Evolutionary conservation across 345 rosid genomes (phyloP), one percentile per base, ranked within the genome.

Genomic region (Nephelium lappaceum): DNA sequence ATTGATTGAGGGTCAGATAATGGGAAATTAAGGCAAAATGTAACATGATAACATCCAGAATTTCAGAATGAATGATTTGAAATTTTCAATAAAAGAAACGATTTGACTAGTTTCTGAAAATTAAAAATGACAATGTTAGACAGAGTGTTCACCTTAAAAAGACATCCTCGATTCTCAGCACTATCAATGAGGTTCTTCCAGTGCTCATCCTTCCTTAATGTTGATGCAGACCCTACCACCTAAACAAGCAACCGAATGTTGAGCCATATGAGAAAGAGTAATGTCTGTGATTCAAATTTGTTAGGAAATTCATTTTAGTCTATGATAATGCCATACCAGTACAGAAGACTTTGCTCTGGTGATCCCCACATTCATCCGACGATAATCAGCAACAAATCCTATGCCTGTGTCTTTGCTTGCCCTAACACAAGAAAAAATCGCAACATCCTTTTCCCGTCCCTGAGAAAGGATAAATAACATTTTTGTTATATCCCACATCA

Each of bases 361-460:
- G 63, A 96, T 96, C 60, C 94, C 99, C 0, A 96, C 99, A 76
- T 96, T 96, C 99, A 96, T 96, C 72, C 98, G 89, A 76, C 97
- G 86, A 79, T 85, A 89, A 81, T 96, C 98, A 16, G 97, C 83
- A 57, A 96, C 89, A 78, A 94, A 96, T 8, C 99, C 98, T 38
- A 96, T 96, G 68, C 62, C 62, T 19, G 24, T 57, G 2, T 57
- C 21, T 57, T 57, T 57, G 62, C 88, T 94, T 79, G 98, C 93
- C 82, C 99, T 94, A 31, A 96, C 99, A 82, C 97, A 94, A 11
- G 99, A 93, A 80, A 96, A 94, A 64, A 96, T 94, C 18, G 93
- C 97, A 31, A 96, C 95, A 78, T 93, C 98, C 81, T 94, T 94
- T 80, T 96, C 99, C 81, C 98, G 89, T 51, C 99, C 99, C 99